These are phyloP conservation scores for Penicillium atrosanguineum DNA, from an alignment of 495 filamentous ascomycete species.

Conservation along the genomic window DNA sequence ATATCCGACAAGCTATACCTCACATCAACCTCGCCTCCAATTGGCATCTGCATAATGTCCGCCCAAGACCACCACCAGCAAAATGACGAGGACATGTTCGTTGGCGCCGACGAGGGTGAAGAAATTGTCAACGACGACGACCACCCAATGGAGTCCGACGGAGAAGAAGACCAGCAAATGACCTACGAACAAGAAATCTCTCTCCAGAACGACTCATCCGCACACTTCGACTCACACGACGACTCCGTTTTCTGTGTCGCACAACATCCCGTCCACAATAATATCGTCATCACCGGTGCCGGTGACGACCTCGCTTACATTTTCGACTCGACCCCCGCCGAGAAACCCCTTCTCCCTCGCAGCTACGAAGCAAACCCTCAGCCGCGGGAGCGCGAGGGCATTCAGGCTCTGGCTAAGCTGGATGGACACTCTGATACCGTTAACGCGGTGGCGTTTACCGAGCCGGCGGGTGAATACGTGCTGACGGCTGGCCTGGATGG, in stretches of 20 bases:
- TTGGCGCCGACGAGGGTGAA: constrained; percentile 68
- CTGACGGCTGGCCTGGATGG: constrained; percentile 86
- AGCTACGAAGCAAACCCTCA: constrained; percentile 69
- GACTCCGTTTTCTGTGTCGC: constrained; percentile 92
- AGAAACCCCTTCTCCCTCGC: constrained; percentile 64
- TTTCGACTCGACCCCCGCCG: constrained; percentile 64
- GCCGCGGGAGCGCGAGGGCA: constrained; percentile 54
- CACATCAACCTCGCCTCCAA: background rate
- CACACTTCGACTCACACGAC: constrained; percentile 84
- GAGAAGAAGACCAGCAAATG: constrained; percentile 55
- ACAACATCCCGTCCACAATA: constrained; percentile 76
- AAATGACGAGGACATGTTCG: constrained; percentile 54
- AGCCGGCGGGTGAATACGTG: constrained; percentile 80
- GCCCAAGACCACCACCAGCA: constrained; percentile 48
- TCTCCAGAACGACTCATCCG: constrained; percentile 84
- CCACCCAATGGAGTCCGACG: constrained; percentile 68
- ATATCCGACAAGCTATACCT: background rate
- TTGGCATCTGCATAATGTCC: constrained; percentile 36
- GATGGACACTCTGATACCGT: constrained; percentile 89
- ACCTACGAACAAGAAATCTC: constrained; percentile 65
- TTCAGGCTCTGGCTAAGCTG: constrained; percentile 64
- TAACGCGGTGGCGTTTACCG: constrained; percentile 79
- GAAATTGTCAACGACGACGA: constrained; percentile 71
- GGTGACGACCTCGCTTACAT: constrained; percentile 83
- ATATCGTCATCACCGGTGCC: constrained; percentile 83